These are phyloP conservation scores for Chlamydomonas reinhardtii DNA, from an alignment of 163 green algal species.

Conservation along the genomic window DNA sequence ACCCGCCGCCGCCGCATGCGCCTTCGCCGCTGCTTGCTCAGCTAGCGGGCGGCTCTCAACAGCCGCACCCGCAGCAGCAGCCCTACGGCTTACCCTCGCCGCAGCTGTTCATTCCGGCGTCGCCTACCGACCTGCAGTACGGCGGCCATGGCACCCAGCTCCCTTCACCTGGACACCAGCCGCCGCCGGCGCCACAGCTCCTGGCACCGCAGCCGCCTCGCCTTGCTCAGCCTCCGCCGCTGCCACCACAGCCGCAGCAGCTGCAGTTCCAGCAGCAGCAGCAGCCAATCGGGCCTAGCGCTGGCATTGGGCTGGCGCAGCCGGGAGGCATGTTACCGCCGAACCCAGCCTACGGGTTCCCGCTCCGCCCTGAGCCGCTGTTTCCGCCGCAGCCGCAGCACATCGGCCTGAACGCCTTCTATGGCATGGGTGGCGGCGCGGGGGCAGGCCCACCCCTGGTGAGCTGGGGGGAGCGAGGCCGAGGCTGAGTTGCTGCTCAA, in stretches of 20 bases:
- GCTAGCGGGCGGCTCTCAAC: not conserved
- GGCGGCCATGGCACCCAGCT: no score
- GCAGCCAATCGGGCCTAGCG: no score
- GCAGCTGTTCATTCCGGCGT: no score
- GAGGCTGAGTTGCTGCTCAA: no score
- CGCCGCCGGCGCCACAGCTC: no score
- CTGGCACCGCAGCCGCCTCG: no score
- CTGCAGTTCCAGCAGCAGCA: not conserved
- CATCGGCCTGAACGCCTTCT: not conserved
- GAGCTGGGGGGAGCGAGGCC: constrained; percentile 23
- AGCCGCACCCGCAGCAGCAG: not conserved
- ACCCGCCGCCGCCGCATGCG: not conserved
- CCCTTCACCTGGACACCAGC: no score
- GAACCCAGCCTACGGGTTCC: no score
- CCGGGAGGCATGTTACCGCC: not conserved
- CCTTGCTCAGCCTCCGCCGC: no score
- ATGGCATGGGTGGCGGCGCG: not conserved
- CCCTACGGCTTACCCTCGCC: no score
- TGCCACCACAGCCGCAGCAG: not conserved
- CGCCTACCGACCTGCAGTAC: no score
- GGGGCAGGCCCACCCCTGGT: constrained; percentile 18
- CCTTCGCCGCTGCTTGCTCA: not conserved
- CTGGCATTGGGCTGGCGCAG: not conserved
- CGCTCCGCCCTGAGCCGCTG: not conserved
- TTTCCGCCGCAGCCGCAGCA: not conserved